Percentiles rank a stretch among this genome's conserved stretches.
Evolutionary conservation across 805 yeast species (phyloP).

Genomic region (Schizosaccharomyces cryophilus): DNA sequence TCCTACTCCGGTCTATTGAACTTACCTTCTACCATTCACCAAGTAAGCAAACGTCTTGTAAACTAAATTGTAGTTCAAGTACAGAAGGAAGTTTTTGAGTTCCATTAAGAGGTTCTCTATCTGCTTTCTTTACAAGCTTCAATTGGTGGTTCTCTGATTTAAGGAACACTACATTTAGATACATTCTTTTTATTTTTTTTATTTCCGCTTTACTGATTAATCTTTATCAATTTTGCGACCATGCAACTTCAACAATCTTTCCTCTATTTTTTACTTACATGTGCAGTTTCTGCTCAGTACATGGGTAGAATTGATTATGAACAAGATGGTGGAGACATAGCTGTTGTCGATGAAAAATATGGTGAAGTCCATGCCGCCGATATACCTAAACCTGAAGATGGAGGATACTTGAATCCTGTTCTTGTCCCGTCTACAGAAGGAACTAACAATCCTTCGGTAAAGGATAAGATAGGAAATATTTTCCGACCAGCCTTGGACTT

Average conservation of each 20-base stretch:
- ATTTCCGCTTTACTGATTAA: background rate
- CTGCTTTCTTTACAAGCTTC: no score
- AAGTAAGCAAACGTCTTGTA: no score
- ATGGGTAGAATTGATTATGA: background rate
- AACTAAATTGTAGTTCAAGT: no score
- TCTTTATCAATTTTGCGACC: background rate
- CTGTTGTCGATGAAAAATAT: background rate
- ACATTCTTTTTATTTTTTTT: background rate
- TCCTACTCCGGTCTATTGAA: no score
- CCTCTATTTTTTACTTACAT: background rate
- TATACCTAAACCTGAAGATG: no score
- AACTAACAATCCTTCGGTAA: background rate
- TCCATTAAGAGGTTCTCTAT: no score
- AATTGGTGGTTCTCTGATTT: background rate
- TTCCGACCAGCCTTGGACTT: background rate
- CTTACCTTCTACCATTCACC: no score
- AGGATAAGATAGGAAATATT: background rate
- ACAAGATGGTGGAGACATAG: background rate
- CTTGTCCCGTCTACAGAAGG: no score
- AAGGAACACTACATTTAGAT: background rate
- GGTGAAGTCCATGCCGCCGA: background rate
- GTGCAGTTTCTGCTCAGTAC: background rate
- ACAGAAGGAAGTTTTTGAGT: no score
- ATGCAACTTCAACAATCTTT: background rate
- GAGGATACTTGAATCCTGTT: no score